A percentile compares a stretch with the other conserved stretches of the same genome.
Conservation (phyloP, 2,329 filamentous ascomycete species). For the Fusarium burgessii region DNA sequence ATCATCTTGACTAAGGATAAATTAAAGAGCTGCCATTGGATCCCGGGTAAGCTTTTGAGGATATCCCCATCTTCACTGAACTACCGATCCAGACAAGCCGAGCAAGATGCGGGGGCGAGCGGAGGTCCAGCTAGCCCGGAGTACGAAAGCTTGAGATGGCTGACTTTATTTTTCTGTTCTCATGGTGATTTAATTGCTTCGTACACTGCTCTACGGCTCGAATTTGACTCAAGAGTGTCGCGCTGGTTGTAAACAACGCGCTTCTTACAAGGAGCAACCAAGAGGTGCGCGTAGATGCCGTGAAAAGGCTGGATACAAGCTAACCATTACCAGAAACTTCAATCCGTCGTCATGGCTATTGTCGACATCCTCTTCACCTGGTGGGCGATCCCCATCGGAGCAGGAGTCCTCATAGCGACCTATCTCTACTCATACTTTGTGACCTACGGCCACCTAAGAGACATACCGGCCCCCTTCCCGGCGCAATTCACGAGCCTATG, state of each 20-base stretch:
- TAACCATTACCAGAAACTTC: not conserved
- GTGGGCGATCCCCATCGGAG: conserved; percentile 60
- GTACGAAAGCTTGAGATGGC: not conserved
- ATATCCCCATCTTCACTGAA: not conserved
- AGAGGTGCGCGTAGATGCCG: not conserved
- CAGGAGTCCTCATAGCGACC: conserved; percentile 62
- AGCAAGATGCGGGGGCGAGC: conserved; percentile 27
- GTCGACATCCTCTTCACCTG: conserved; percentile 54
- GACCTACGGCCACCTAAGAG: conserved; percentile 62
- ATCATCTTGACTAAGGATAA: not conserved
- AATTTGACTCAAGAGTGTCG: accelerated
- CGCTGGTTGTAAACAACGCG: not conserved
- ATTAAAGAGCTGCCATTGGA: not conserved
- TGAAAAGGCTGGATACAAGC: not conserved
- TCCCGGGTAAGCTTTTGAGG: not conserved
- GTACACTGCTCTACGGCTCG: not conserved
- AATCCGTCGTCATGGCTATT: conserved; percentile 45
- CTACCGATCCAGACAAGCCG: conserved; percentile 8
- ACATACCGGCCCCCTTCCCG: conserved; percentile 72
- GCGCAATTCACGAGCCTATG: conserved; percentile 81
- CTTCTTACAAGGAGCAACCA: not conserved
- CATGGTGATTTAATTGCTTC: not conserved
- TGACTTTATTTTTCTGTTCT: not conserved
- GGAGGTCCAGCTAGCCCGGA: not conserved
- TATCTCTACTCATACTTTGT: conserved; percentile 72